Conservation (phyloP, 2,329 filamentous ascomycete species). For the Karstenula rhodostoma region DNA sequence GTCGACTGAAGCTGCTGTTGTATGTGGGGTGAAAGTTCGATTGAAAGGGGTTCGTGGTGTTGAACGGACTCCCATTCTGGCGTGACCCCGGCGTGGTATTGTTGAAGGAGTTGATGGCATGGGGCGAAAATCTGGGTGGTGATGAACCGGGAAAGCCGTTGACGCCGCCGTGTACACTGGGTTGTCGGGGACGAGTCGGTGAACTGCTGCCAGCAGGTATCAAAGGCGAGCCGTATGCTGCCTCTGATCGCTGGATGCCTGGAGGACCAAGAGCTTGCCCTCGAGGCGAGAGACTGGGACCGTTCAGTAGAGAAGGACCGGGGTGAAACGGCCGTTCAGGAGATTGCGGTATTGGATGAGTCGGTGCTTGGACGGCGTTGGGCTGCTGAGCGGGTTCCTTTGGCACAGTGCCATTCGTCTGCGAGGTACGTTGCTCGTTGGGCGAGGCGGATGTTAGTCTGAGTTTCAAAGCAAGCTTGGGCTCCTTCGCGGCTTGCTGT, state of each 20-base stretch:
- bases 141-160: conserved; percentile 42
- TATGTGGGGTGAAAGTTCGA: conserved; percentile 26
- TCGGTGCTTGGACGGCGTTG: conserved; percentile 34
- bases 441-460: conserved; percentile 62
- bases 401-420: conserved; percentile 30
- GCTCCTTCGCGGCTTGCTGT: conserved; percentile 67
- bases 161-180: conserved; percentile 26
- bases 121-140: conserved; percentile 42
- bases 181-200: conserved; percentile 34
- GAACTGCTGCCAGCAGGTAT: conserved; percentile 39
- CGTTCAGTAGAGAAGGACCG: conserved; percentile 48
- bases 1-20: conserved; percentile 41
- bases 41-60: conserved; percentile 34
- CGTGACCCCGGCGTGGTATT: conserved; percentile 33
- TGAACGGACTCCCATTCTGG: conserved; percentile 40
- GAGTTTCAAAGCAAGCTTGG: conserved; percentile 70
- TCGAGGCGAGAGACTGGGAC: conserved; percentile 55
- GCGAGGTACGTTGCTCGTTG: conserved; percentile 23
- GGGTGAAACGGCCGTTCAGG: conserved; percentile 31
- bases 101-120: conserved; percentile 39
- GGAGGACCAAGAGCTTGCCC: conserved; percentile 54
- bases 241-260: conserved; percentile 49
- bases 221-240: conserved; percentile 44
- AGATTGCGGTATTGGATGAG: conserved; percentile 23
- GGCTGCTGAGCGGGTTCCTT: conserved; percentile 20